These are phyloP conservation scores for Myxozyma nipponensis DNA, from an alignment of 805 yeast species.

Conservation along the genomic window DNA sequence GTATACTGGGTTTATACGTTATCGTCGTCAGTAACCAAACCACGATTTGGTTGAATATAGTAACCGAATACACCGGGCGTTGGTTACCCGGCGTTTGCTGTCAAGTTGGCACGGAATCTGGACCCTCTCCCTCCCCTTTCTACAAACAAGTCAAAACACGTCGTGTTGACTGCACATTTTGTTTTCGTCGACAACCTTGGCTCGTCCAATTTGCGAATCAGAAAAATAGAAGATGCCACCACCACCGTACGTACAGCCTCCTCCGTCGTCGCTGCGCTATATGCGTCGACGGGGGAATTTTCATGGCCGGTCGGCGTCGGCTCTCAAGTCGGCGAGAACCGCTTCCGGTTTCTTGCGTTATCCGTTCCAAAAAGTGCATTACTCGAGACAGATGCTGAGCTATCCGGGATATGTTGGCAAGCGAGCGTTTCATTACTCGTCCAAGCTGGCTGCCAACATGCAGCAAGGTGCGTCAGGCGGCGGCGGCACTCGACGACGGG, in stretches of 20 bases:
- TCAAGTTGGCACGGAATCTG: no score
- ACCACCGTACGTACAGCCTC: slow-evolving; percentile 28
- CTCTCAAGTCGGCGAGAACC: slow-evolving; percentile 19
- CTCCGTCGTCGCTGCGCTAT: slow-evolving; percentile 21
- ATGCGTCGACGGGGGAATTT: slow-evolving; percentile 23
- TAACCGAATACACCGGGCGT: no score
- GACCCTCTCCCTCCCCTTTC: no score
- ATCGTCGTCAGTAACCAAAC: no score
- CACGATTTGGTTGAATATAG: no score
- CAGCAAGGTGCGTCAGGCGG: slow-evolving; percentile 5
- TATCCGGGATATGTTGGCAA: slow-evolving; percentile 19
- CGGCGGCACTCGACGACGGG: slow-evolving; percentile 6
- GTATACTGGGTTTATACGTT: no score
- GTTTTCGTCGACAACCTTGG: no score
- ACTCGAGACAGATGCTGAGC: slow-evolving; percentile 23
- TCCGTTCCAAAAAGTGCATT: slow-evolving; percentile 15
- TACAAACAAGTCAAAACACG: no score
- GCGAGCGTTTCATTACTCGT: slow-evolving; percentile 12
- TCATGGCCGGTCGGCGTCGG: slow-evolving; percentile 14
- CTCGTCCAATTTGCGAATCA: no score
- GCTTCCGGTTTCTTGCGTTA: slow-evolving; percentile 25
- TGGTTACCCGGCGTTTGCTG: no score
- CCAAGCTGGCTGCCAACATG: slow-evolving; percentile 9
- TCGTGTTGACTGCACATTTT: no score
- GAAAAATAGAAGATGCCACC: slow-evolving; percentile 29